These are phyloP conservation scores for Annulohypoxylon moriforme DNA, from an alignment of 495 filamentous ascomycete genomes.

Conservation along the genomic window DNA sequence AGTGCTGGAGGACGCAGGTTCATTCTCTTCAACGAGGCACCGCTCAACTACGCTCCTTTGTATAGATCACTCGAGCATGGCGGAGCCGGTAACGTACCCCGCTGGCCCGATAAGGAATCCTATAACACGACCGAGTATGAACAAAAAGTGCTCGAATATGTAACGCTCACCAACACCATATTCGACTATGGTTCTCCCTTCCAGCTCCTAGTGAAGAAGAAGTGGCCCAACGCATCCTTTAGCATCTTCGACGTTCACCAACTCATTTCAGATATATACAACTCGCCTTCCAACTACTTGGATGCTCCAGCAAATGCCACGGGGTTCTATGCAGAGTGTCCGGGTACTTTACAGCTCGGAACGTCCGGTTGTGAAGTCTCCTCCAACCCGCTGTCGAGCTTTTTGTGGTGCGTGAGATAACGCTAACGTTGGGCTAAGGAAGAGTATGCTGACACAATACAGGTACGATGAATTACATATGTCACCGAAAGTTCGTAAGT, in stretches of 20 bases:
- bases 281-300: conserved; percentile 67
- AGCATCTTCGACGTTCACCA: conserved; percentile 73
- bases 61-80: conserved; percentile 62
- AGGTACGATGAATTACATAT: conserved; percentile 60
- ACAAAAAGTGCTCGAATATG: conserved; percentile 71
- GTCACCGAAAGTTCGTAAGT: conserved; percentile 27
- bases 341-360: conserved; percentile 43
- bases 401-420: conserved; percentile 52
- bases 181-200: conserved; percentile 70
- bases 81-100: conserved; percentile 63
- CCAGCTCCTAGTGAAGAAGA: conserved; percentile 60
- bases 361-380: conserved; percentile 48
- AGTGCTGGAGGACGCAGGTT: conserved; percentile 73
- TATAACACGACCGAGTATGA: conserved; percentile 67
- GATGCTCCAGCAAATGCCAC: conserved; percentile 72
- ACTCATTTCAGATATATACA: conserved; percentile 71
- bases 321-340: conserved; percentile 66
- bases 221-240: conserved; percentile 70
- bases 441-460: conserved; percentile 62
- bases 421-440: neutral
- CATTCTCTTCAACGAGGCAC: conserved; percentile 68
- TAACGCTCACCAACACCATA: conserved; percentile 69
- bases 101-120: conserved; percentile 67
- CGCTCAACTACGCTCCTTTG: conserved; percentile 60
- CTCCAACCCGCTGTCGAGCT: conserved; percentile 51